A percentile compares a stretch with the other conserved stretches of the same genome.
phyloP scores from a whole-genome alignment of 106 monocot genomes.

The Dactylorhiza incarnata region DNA sequence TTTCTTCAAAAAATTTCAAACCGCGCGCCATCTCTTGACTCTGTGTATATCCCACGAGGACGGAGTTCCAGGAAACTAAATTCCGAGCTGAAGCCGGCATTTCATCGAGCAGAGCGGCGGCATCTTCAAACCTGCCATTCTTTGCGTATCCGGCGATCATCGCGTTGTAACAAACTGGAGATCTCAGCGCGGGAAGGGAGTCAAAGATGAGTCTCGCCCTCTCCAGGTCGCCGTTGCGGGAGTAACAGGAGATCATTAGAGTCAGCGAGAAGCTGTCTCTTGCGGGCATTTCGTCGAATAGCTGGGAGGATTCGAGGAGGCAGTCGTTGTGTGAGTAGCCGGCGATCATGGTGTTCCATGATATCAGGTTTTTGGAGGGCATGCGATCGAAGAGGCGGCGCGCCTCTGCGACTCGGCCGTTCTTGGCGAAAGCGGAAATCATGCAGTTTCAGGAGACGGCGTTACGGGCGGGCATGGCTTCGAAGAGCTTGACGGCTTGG shows the following conservation, averaged over 20 bases:
- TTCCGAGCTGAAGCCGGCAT: constrained; percentile 23
- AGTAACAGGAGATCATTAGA: constrained; percentile 45
- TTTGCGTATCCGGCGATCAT: constrained; percentile 53
- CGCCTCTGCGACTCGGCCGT: constrained; percentile 28
- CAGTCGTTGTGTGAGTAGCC: constrained; percentile 29
- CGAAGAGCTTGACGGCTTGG: constrained; percentile 46
- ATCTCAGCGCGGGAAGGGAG: constrained; percentile 17
- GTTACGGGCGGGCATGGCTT: constrained; percentile 37
- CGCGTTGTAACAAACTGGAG: constrained; percentile 43
- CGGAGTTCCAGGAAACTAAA: constrained; percentile 42
- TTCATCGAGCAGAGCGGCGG: constrained; percentile 21
- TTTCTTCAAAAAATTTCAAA: constrained; percentile 37
- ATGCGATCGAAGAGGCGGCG: constrained; percentile 28
- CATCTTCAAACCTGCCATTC: constrained; percentile 35
- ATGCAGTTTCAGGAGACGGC: constrained; percentile 48
- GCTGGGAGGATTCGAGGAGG: constrained; percentile 12
- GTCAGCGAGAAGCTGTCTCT: constrained; percentile 43
- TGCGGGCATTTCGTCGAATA: constrained; percentile 47
- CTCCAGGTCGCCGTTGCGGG: constrained; percentile 24
- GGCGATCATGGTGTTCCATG: constrained; percentile 50
- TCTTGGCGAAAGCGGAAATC: constrained; percentile 40
- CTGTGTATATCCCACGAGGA: constrained; percentile 43
- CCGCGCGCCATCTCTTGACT: constrained; percentile 28
- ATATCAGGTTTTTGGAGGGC: constrained; percentile 27
- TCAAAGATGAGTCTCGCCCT: constrained; percentile 37